Base-by-base conservation (phyloP, 257 asterid species). In the Solanum medicagineum region DNA sequence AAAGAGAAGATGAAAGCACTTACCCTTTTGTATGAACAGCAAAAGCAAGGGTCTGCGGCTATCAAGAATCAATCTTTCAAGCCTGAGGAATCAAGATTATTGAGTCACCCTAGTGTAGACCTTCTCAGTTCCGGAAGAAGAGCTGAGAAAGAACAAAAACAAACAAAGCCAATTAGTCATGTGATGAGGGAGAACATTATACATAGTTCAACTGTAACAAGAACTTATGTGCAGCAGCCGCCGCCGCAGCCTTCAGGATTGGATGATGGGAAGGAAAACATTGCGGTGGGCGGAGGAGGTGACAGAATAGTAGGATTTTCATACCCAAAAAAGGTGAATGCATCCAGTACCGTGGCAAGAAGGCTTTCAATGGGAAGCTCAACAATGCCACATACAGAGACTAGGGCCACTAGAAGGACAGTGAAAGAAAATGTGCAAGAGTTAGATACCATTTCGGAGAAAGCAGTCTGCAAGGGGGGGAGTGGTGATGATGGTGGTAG, bases 1-100 rank as follows among this genome's bases (percentile, higher is more conserved):
- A 92, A 90, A 83, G 95, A 91, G 87, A 91, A 92, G 90, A 89
- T 92, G 95, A 91, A 87, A 85, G 92, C 90, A 4, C 53, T 92
- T 54, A 92, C 93, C 75, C 90, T 89, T 65, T 84, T 90, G 62
- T 92, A 92, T 73, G 94, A 92, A 82, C 95, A 92, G 91, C 95
- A 92, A 83, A 91, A 91, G 73, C 89, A 86, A 84, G 89, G 88
- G 7, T 74, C 89, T 40, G 85, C 45, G 36, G 87, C 81, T 63
- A 22, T 81, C 85, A 89, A 87, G 87, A 87, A 89, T 86, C 90
- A 87, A 62, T n/a, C 84, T 87, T 57, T 79, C 3, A 81, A 44
- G 81, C 62, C 73, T 36, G 87, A 85, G 15, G 92, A 92, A 24
- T 84, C 92, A 80, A 84, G 92, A 36, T 87, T 91, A 74, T 87